Base-by-base conservation (phyloP, 371 early-diverging fungal species). In the Scutellospora calospora region DNA sequence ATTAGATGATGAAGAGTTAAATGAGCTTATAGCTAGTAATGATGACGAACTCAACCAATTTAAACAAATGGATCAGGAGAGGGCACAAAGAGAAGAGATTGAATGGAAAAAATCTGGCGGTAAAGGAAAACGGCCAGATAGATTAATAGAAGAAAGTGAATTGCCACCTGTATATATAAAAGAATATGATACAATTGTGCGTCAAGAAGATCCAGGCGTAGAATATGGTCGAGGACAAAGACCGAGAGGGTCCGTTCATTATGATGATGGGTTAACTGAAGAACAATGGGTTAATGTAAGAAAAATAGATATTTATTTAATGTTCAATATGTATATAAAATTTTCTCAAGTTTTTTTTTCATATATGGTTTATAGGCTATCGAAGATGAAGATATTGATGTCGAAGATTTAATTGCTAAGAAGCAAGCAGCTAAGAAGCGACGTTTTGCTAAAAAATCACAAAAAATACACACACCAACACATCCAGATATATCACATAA, bases 191-290 rank as follows among this genome's bases (percentile, higher is more conserved):
- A 86, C 81, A 65, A 79, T 82, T 49, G 68, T 38, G 5, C 76
- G 81, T 31, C 84, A 87, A 1, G 90, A 91, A 73, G 81, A 82
- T 9, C 4, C 49, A 16, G 9, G 9, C 9, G 85, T 85, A 55
- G 92, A 92, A 55, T 86, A 90, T 73, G 94, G 95, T 20, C 91
- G 97, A 68, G 94, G 95, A 9, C 91, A 92, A 63, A 87, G 96
- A 59, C 86, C 84, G 20, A 90, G 93, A 66, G 91, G 89, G 5
- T 87, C 83, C 45, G 94, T 97, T 20, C 87, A 90, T 5, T 98
- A 99, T 84, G 96, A 95, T 83, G 98, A 99, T 82, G 96, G 94
- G 1, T 86, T 98, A 83, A 96, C 96, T 0, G 98, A 99, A 80
- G 97, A 97, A 80, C 97, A 99, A 86, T 99, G 93, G 93, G 82